Conservation (phyloP, 2,329 filamentous ascomycete genomes). For the Nemania bipapillata region DNA sequence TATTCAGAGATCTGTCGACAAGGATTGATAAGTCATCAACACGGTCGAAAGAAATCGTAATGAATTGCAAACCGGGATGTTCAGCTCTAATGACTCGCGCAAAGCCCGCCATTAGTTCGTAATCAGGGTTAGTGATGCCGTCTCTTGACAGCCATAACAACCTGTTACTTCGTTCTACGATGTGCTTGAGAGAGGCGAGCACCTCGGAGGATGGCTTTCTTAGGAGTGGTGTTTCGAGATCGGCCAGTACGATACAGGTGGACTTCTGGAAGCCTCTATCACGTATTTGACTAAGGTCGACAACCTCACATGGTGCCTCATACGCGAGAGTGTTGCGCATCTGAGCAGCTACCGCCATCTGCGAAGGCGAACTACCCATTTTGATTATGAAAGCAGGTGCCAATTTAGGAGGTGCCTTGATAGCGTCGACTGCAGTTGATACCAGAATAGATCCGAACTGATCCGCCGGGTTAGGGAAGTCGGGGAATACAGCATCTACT, state of each 20-base stretch:
- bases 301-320: constrained; percentile 23
- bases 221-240: constrained; percentile 40
- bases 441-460: constrained; percentile 40
- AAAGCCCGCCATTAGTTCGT: constrained; percentile 42
- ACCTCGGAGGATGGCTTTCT: constrained; percentile 35
- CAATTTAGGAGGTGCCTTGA: constrained; percentile 2
- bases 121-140: constrained; percentile 34
- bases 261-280: constrained; percentile 30
- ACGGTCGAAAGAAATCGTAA: constrained; percentile 39
- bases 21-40: constrained; percentile 14
- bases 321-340: constrained; percentile 5
- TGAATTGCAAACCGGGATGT: constrained; percentile 39
- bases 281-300: constrained; percentile 29
- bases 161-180: constrained; percentile 39
- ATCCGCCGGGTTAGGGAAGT: constrained; percentile 36
- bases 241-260: constrained; percentile 43
- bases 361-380: constrained; percentile 18
- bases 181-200: constrained; percentile 39
- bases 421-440: constrained; percentile 37
- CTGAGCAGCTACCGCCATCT: constrained; percentile 19
- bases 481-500: constrained; percentile 44
- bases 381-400: constrained; percentile 31
- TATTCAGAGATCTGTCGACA: constrained; percentile 22
- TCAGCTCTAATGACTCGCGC: constrained; percentile 42
- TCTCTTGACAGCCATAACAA: constrained; percentile 42